Evolutionary conservation across 345 rosid genomes (phyloP), one percentile per base, ranked within the genome.

Genomic region (Moricandia moricandioides): DNA sequence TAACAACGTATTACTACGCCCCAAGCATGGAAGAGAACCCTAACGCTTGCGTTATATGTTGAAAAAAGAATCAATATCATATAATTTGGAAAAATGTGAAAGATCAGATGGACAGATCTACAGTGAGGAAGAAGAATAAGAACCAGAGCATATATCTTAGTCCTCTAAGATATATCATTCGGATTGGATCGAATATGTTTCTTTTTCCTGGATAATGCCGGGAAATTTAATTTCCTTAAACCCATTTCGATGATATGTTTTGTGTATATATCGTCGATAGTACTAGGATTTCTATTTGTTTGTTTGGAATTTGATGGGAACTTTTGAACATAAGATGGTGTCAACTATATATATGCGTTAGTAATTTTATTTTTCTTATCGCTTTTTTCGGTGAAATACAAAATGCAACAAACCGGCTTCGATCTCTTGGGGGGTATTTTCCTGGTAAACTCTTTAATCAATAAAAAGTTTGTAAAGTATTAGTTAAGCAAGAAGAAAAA

Each of bases 11-110:
- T 65, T 93, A 91, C 82, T 79, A 89, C 77, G 91, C 79, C 16
- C 98, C 84, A 47, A 93, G 96, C 83, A 87, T 89, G 52, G 98
- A 93, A 63, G 98, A 93, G 87, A 87, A 91, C 62, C 97, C 98
- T 74, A 93, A 89, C 78, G 98, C 94, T 58, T 93, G 97, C 76
- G 89, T 81, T 64, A 91, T 93, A 12, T 70, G 56, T 66, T 47
- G 64, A 66, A 52, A 72, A 57, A 65, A 52, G 70, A 30, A 59
- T n/a, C 21, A 59, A 13, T 4, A 4, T 47, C 9, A 35, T 26
- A 16, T 43, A 69, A 16, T 34, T 34, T 18, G 35, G 35, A 10
- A 6, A 11, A 43, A 9, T 58, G 70, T 47, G 24, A 47, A 47
- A 49, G 33, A n/a, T n/a, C n/a, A 52, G 33, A 61, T 49, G 55